Evolutionary conservation across 225 moss, liverwort and hornwort species (phyloP).

Genomic region (Lunularia cruciata): DNA sequence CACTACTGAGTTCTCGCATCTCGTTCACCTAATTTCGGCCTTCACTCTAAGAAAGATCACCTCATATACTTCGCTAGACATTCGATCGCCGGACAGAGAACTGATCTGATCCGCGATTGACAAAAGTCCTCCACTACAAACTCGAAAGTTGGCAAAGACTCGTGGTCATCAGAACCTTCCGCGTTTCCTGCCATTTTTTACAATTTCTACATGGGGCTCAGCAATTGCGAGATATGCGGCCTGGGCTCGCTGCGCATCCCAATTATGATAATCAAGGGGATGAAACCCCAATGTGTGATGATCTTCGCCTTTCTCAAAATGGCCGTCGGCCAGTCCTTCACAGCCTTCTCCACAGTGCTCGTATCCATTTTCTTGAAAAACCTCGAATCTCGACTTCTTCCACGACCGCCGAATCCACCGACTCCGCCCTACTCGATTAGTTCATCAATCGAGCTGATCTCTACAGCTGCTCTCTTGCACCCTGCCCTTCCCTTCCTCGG

Average conservation of each 20-base stretch:
- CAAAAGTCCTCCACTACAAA: constrained; percentile 1
- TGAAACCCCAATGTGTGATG: constrained; percentile 90
- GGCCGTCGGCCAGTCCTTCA: constrained; percentile 94
- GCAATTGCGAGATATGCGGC: constrained; percentile 87
- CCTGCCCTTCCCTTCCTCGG: too few species aligned
- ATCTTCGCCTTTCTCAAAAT: constrained; percentile 88
- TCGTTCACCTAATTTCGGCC: too few species aligned
- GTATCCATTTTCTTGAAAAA: constrained; percentile 27
- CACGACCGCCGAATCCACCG: constrained; percentile 4
- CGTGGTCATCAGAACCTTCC: neutral
- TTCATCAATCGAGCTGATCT: too few species aligned
- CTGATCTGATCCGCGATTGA: too few species aligned
- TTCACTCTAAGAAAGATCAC: neutral
- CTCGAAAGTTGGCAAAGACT: neutral
- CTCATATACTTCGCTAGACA: constrained; percentile 10
- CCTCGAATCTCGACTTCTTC: neutral
- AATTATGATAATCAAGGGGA: constrained; percentile 86
- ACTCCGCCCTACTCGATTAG: neutral
- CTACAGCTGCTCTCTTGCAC: too few species aligned
- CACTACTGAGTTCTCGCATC: neutral
- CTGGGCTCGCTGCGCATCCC: constrained; percentile 94
- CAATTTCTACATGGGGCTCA: constrained; percentile 58
- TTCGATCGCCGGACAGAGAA: too few species aligned
- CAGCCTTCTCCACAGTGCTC: constrained; percentile 36
- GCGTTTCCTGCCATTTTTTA: neutral